A percentile compares a stretch with the other conserved stretches of the same genome.
phyloP scores from a whole-genome alignment of 2,329 filamentous ascomycete genomes.

The Cercospora berteroae region DNA sequence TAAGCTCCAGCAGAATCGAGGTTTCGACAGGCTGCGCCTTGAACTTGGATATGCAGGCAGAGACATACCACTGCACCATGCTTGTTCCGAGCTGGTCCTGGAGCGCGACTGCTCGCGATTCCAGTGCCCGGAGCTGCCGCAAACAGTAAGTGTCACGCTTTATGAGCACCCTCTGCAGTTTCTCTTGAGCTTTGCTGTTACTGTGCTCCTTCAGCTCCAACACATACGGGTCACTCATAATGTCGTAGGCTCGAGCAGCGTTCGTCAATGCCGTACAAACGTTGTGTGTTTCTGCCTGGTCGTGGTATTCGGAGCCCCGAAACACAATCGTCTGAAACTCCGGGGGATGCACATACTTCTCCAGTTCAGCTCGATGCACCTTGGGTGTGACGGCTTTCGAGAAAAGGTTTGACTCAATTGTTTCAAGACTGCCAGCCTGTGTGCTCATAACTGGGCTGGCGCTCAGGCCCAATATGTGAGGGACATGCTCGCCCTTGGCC shows the following conservation, averaged over 20 bases:
- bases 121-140: conserved; percentile 40
- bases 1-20: conserved; percentile 33
- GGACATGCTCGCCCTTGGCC: conserved; percentile 45
- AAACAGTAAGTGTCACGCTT: conserved; percentile 42
- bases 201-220: conserved; percentile 34
- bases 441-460: conserved; percentile 72
- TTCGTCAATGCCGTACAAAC: conserved; percentile 20
- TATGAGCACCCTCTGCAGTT: conserved; percentile 32
- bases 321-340: conserved; percentile 47
- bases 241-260: conserved; percentile 30
- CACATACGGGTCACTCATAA: conserved; percentile 43
- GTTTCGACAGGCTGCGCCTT: conserved; percentile 27
- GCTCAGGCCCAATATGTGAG: conserved; percentile 73
- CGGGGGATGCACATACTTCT: conserved; percentile 68
- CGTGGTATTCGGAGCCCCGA: not conserved
- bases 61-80: conserved; percentile 42
- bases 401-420: conserved; percentile 68
- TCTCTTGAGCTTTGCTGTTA: conserved; percentile 28
- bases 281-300: not conserved
- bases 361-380: conserved; percentile 65
- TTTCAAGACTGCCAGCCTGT: conserved; percentile 54
- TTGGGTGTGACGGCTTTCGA: conserved; percentile 68
- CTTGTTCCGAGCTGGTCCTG: conserved; percentile 41
- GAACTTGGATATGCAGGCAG: conserved; percentile 39
- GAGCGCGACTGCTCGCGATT: conserved; percentile 37